These are phyloP conservation scores for Phyllostachys edulis DNA, from an alignment of 176 grass and related monocot genomes.

Conservation along the genomic window DNA sequence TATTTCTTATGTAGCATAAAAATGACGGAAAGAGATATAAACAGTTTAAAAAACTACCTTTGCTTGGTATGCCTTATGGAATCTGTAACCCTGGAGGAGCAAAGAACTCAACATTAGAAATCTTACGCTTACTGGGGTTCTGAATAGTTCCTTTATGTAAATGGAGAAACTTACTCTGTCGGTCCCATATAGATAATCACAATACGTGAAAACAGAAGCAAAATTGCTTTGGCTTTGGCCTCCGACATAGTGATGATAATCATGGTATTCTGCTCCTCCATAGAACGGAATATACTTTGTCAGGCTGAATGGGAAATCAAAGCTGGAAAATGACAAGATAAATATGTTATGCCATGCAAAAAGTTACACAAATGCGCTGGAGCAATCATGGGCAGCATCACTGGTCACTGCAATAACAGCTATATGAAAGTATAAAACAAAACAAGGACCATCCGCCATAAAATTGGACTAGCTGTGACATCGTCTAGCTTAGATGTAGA, in stretches of 20 bases:
- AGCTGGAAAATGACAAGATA: constrained; percentile 48
- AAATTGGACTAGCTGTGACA: not conserved
- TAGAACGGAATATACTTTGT: constrained; percentile 95
- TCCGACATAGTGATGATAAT: constrained; percentile 96
- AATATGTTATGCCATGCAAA: not conserved
- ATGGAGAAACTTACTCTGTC: constrained; percentile 59
- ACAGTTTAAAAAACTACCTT: constrained; percentile 53
- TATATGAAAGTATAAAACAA: constrained; percentile 7
- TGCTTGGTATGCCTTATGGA: constrained; percentile 65
- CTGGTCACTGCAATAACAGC: not conserved
- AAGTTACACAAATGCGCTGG: not conserved
- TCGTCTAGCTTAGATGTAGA: not conserved
- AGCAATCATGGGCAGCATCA: not conserved
- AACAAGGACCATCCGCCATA: not conserved
- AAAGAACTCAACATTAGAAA: constrained; percentile 32
- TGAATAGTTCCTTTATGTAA: constrained; percentile 5
- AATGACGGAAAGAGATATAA: not conserved
- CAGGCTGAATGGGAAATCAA: constrained; percentile 82
- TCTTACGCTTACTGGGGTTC: not conserved
- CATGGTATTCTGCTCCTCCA: constrained; percentile 94
- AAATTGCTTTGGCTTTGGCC: constrained; percentile 92
- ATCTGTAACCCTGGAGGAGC: constrained; percentile 84
- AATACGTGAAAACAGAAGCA: constrained; percentile 93
- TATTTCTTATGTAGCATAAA: not conserved
- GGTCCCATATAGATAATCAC: constrained; percentile 91